Conservation (phyloP, 2,329 filamentous ascomycete species). For the Rhynchosporium agropyri region DNA sequence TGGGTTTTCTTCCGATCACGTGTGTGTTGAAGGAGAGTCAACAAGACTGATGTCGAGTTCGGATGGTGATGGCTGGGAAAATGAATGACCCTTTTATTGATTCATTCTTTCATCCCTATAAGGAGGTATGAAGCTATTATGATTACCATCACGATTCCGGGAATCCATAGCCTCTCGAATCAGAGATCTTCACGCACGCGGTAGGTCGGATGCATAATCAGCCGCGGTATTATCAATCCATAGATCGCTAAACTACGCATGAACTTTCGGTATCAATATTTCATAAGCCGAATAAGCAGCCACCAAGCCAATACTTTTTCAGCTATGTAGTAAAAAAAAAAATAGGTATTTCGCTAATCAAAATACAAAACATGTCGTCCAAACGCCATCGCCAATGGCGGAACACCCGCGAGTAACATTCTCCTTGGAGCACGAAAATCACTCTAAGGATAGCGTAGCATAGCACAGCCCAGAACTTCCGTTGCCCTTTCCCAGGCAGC, state of each 20-base stretch:
- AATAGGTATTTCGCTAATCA: constrained; percentile 13
- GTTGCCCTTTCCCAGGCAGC: too few species aligned
- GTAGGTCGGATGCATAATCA: constrained; percentile 8
- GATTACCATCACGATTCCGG: constrained; percentile 15
- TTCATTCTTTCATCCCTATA: too few species aligned
- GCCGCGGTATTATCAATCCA: background rate
- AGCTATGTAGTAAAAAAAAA: background rate
- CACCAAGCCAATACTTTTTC: too few species aligned
- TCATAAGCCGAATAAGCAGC: constrained; percentile 7
- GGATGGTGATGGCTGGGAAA: background rate
- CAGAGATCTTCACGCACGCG: constrained; percentile 10
- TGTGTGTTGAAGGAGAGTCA: too few species aligned
- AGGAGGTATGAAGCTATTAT: background rate
- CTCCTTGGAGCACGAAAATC: background rate
- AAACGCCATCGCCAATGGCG: constrained; percentile 19
- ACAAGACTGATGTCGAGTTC: too few species aligned
- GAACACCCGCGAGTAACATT: background rate
- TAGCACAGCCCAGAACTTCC: too few species aligned
- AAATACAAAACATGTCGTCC: constrained; percentile 11
- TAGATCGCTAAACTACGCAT: background rate
- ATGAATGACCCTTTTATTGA: too few species aligned
- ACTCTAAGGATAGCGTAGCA: background rate
- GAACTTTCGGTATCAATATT: background rate
- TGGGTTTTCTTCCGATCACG: too few species aligned
- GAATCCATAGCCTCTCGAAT: constrained; percentile 16